Conservation (phyloP, 805 yeast genomes). For the Torulaspora microellipsoides region DNA sequence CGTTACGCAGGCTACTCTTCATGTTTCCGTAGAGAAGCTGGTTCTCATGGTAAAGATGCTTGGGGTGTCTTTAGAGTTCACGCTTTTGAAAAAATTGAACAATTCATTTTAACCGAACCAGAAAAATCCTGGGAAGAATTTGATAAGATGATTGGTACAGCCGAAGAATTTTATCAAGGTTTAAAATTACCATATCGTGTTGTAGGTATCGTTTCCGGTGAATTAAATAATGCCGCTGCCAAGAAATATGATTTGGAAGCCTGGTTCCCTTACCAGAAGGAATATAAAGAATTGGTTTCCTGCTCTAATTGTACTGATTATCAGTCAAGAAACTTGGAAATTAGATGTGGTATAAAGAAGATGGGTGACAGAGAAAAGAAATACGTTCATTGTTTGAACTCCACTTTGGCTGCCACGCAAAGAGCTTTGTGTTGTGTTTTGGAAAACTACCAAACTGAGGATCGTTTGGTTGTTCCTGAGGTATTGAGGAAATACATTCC, state of each 20-base stretch:
- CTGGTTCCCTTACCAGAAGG: conserved; percentile 99
- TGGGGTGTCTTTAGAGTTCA: conserved; percentile 99
- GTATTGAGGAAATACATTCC: conserved; percentile 95
- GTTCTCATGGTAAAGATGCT: conserved; percentile 98
- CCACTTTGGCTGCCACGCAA: conserved; percentile 96
- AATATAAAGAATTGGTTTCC: conserved; percentile 95
- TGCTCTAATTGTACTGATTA: conserved; percentile 99
- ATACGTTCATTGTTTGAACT: conserved; percentile 97
- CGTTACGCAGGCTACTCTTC: conserved; percentile 98
- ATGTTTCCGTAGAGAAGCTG: conserved; percentile 99
- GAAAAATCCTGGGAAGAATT: conserved; percentile 98
- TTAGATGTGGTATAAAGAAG: conserved; percentile 97
- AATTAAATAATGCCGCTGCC: conserved; percentile 98
- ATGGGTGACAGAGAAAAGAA: conserved; percentile 93
- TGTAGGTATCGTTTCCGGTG: conserved; percentile 97
- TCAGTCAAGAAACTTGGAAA: conserved; percentile 97
- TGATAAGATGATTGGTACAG: conserved; percentile 84
- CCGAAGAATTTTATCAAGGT: conserved; percentile 91
- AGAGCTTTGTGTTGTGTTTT: conserved; percentile 96
- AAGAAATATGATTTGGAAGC: conserved; percentile 98
- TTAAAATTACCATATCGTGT: conserved; percentile 93
- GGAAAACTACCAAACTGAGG: conserved; percentile 97
- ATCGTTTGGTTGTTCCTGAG: conserved; percentile 89
- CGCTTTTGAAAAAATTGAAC: conserved; percentile 97
- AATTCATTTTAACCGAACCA: conserved; percentile 92